Percentiles rank a stretch among this genome's conserved stretches.
These are phyloP conservation scores for Diaporthe sp. DNA, from an alignment of 2,329 filamentous ascomycete genomes.

Conservation along the genomic window DNA sequence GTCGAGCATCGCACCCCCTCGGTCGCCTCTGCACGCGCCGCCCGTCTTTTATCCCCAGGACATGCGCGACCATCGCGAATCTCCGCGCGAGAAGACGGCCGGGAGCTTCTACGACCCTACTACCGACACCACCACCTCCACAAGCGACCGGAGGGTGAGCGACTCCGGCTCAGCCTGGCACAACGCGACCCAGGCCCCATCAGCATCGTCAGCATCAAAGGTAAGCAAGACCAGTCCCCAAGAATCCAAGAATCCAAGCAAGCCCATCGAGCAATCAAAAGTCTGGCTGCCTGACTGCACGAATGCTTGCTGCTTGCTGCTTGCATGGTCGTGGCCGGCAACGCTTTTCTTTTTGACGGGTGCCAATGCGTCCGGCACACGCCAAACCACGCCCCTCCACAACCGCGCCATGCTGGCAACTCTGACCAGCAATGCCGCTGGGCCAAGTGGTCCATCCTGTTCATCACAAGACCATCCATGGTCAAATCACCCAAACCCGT, in stretches of 20 bases:
- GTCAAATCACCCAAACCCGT: conserved; percentile 24
- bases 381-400: conserved; percentile 40
- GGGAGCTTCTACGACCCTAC: conserved; percentile 69
- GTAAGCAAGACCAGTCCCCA: neutral
- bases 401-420: conserved; percentile 27
- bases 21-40: conserved; percentile 61
- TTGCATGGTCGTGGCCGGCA: conserved; percentile 15
- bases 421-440: conserved; percentile 42
- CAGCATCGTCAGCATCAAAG: conserved; percentile 59
- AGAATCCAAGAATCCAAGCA: neutral
- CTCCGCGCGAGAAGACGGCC: conserved; percentile 56
- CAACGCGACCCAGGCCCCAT: conserved; percentile 58
- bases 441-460: conserved; percentile 36
- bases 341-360: conserved; percentile 28
- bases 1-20: conserved; percentile 46
- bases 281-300: neutral
- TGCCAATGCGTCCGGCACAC: conserved; percentile 22
- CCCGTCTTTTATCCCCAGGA: conserved; percentile 57
- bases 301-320: conserved; percentile 5
- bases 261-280: conserved; percentile 4
- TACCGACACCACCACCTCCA: conserved; percentile 63
- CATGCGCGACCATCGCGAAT: conserved; percentile 48
- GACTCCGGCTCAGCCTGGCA: conserved; percentile 63
- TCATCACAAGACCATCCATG: conserved; percentile 26
- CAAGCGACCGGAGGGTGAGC: conserved; percentile 61